These are phyloP conservation scores for Saxispiralis lemnorum DNA, from an alignment of 495 filamentous ascomycete genomes.

Conservation along the genomic window DNA sequence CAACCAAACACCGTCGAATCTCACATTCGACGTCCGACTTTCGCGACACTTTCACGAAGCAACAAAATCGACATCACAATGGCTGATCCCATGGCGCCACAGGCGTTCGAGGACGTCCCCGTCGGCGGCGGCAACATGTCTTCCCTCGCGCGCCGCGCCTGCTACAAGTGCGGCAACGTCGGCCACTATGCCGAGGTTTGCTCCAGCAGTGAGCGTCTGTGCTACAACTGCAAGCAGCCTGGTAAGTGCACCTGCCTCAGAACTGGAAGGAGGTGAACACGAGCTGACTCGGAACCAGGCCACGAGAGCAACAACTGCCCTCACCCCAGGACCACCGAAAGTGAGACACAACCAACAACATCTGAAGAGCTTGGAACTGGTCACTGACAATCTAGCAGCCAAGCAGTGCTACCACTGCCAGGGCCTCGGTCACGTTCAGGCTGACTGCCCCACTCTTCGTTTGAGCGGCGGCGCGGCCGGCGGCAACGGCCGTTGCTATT, in stretches of 20 bases:
- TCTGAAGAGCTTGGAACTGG: not conserved
- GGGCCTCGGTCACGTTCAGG: conserved; percentile 94
- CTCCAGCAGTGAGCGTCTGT: conserved; percentile 88
- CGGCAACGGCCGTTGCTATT: conserved; percentile 65
- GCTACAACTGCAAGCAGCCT: conserved; percentile 84
- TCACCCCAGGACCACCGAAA: conserved; percentile 86
- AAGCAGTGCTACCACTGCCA: conserved; percentile 99
- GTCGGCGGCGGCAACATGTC: conserved; percentile 38
- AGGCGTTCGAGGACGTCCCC: conserved; percentile 1
- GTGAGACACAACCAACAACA: conserved; percentile 27
- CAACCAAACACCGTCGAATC: not conserved
- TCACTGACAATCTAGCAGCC: conserved; percentile 30
- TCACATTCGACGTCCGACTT: too few species aligned
- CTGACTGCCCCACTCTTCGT: conserved; percentile 93
- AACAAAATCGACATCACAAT: not conserved
- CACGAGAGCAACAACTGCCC: conserved; percentile 97
- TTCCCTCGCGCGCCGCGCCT: conserved; percentile 89
- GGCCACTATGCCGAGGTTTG: conserved; percentile 99
- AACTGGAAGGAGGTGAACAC: not conserved
- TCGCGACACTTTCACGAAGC: too few species aligned
- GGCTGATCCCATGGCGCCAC: conserved; percentile 1
- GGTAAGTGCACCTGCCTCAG: conserved; percentile 3
- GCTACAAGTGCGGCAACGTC: conserved; percentile 99
- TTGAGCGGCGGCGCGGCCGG: conserved; percentile 61
- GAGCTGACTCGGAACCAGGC: conserved; percentile 34